Evolutionary conservation across 192 early-diverging fungal species (phyloP), one percentile per base, ranked within the genome.

Genomic region (Coemansia umbellata): DNA sequence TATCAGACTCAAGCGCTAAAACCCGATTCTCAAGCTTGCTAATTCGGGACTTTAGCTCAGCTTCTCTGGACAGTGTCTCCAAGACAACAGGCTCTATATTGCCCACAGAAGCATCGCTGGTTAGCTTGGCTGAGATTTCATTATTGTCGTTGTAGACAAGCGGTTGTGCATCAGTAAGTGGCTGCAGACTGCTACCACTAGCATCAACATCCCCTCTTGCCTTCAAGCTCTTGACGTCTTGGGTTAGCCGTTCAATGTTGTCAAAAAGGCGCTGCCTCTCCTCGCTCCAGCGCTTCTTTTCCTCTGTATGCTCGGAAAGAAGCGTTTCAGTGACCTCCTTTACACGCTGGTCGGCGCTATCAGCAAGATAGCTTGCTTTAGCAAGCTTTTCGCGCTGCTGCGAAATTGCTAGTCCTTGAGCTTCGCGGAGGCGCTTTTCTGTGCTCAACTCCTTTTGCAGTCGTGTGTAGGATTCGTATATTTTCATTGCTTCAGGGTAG

Each of bases 381-480:
- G 52, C n/a, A 17, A 75, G 50, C 48, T 53, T 67, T 23, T 75
- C 72, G 45, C 72, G 72, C 57, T 75, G 72, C 56, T 75, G 65
- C 14, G 60, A 37, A 23, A 75, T 75, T n/a, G 65, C 65, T 42
- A 75, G 41, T 1, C 65, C 65, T 53, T 75, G 72, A 0, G 65
- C 72, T 45, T 75, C 72, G 31, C 72, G 72, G n/a, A 75, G 57
- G 23, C 72, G 72, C 65, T 43, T 50, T 40, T 75, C 72, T 13
- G 65, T 61, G 32, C 49, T 58, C 53, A 75, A 37, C 22, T 75
- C 72, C 28, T 35, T 53, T 31, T 57, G 56, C 37, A 60, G 51
- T 27, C 50, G 72, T 17, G 28, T 17, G 39, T 67, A 52, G 0
- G 60, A 31, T 10, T 64, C 56, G 42, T 58, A 56, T 11, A 67